These are phyloP conservation scores for Coemansia sp. DNA, from an alignment of 371 early-diverging fungal genomes.

Conservation along the genomic window DNA sequence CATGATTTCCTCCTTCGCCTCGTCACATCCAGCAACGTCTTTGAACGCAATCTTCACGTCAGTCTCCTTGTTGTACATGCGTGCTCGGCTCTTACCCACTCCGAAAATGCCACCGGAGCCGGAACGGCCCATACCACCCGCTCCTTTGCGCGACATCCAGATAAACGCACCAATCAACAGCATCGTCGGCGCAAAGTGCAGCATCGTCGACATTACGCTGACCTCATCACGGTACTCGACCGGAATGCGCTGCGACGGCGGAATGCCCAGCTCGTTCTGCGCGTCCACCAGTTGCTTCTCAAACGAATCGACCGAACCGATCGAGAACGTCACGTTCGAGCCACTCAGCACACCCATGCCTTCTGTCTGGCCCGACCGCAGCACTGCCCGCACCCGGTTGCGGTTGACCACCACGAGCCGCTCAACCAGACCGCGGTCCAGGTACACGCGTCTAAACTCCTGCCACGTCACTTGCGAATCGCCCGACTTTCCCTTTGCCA, in stretches of 20 bases:
- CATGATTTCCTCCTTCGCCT: constrained; percentile 99
- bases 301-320: constrained; percentile 94
- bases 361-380: constrained; percentile 41
- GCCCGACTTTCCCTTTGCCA: constrained; percentile 8
- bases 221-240: constrained; percentile 82
- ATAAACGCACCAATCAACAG: constrained; percentile 82
- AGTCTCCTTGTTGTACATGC: constrained; percentile 94
- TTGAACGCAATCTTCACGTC: constrained; percentile 95
- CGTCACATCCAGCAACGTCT: constrained; percentile 99
- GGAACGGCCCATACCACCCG: constrained; percentile 61
- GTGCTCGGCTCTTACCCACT: constrained; percentile 94
- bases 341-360: background rate
- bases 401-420: constrained; percentile 84
- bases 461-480: constrained; percentile 79
- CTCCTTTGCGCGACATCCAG: constrained; percentile 79
- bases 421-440: constrained; percentile 92
- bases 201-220: constrained; percentile 62
- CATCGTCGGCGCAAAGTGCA: constrained; percentile 92
- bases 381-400: constrained; percentile 73
- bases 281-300: constrained; percentile 88
- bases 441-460: constrained; percentile 80
- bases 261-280: constrained; percentile 87
- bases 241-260: constrained; percentile 84
- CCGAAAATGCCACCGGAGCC: constrained; percentile 86
- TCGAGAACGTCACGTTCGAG: constrained; percentile 64